Percentiles rank a stretch among this genome's conserved stretches.
phyloP scores from a whole-genome alignment of 306 rosid genomes.

The Rosa persica region DNA sequence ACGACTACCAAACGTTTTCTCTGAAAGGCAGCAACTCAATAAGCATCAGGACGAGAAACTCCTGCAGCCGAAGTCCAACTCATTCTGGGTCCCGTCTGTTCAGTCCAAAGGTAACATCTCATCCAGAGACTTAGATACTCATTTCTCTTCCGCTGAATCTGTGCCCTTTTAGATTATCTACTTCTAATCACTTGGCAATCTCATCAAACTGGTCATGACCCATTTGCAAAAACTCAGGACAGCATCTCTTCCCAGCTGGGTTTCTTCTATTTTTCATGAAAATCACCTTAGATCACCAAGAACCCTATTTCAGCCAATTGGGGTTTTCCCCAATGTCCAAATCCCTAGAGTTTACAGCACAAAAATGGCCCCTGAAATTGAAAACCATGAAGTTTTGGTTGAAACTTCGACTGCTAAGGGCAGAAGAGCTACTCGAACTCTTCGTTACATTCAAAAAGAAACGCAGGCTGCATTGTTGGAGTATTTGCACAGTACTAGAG shows the following conservation, averaged over 20 bases:
- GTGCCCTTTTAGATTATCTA: not conserved
- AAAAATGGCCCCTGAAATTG: slow-evolving; percentile 18
- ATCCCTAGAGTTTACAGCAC: slow-evolving; percentile 50
- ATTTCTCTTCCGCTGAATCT: slow-evolving; percentile 3
- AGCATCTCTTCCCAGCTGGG: slow-evolving; percentile 22
- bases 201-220: slow-evolving; percentile 41
- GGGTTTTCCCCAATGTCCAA: slow-evolving; percentile 23
- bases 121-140: not conserved
- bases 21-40: not conserved
- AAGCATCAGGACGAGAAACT: not conserved
- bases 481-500: slow-evolving; percentile 76
- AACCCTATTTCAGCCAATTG: slow-evolving; percentile 21
- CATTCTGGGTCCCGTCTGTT: no score
- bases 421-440: slow-evolving; percentile 12
- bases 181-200: not conserved
- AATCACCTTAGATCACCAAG: slow-evolving; percentile 10
- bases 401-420: not conserved
- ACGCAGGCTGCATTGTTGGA: slow-evolving; percentile 74
- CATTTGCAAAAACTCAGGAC: slow-evolving; percentile 37
- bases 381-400: not conserved
- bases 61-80: no score
- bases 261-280: slow-evolving; percentile 24
- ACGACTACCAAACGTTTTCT: not conserved
- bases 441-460: slow-evolving; percentile 30
- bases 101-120: slow-evolving; percentile 20